Evolutionary conservation across 352 stramenopile genomes (phyloP).

Genomic region (Globisporangium cylindrosporum): DNA sequence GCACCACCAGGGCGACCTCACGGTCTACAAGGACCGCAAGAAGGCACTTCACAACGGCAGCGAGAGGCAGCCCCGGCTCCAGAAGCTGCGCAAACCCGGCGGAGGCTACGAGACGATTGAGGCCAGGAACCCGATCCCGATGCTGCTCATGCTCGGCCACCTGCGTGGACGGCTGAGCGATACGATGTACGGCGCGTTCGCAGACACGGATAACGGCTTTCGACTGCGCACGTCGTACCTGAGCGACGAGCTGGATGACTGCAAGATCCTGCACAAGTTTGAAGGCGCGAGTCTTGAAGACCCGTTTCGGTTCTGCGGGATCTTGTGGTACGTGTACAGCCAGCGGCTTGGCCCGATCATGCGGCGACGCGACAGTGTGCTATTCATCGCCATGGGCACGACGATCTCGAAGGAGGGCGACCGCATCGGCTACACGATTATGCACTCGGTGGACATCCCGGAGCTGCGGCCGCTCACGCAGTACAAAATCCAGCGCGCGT

Average conservation of each 20-base stretch:
- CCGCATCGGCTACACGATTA: conserved; percentile 36
- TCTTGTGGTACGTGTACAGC: conserved; percentile 15
- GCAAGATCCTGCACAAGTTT: conserved; percentile 18
- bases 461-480: conserved; percentile 15
- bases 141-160: conserved; percentile 13
- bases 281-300: conserved; percentile 16
- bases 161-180: conserved; percentile 15
- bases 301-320: conserved; percentile 22
- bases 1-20: conserved; percentile 32
- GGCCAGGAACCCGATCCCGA: conserved; percentile 17
- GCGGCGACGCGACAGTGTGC: conserved; percentile 31
- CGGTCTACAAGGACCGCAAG: conserved; percentile 34
- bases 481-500: conserved; percentile 25
- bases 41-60: conserved; percentile 14
- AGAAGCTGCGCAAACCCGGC: conserved; percentile 10
- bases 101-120: not conserved
- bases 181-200: conserved; percentile 20
- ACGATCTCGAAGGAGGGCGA: conserved; percentile 27
- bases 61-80: conserved; percentile 10
- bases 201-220: conserved; percentile 12
- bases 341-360: conserved; percentile 18
- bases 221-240: conserved; percentile 17
- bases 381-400: conserved; percentile 30
- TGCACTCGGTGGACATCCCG: conserved; percentile 34
- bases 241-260: conserved; percentile 15